These are phyloP conservation scores for Leucosporidium yakuticum DNA, from an alignment of 768 basidiomycete genomes.

Conservation along the genomic window DNA sequence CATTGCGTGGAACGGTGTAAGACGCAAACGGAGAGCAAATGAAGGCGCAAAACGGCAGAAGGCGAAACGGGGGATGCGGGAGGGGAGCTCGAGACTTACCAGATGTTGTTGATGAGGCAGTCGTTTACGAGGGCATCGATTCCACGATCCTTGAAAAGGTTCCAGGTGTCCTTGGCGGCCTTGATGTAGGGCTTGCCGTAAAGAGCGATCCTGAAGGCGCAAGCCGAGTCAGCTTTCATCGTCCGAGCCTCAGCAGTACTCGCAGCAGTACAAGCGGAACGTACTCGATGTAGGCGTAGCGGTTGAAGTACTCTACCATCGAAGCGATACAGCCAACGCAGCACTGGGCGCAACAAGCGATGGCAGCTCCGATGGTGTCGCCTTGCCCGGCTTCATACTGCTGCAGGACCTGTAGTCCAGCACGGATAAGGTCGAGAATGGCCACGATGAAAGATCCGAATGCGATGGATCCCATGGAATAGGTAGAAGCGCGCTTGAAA, in stretches of 20 bases:
- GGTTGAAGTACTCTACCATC: slow-evolving; percentile 37
- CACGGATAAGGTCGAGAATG: slow-evolving; percentile 37
- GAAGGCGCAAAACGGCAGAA: too few relatives aligned
- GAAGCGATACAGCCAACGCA: slow-evolving; percentile 32
- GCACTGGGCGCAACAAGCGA: slow-evolving; percentile 38
- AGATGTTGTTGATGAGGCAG: slow-evolving; percentile 37
- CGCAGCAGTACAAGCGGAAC: too few relatives aligned
- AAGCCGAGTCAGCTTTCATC: neutral
- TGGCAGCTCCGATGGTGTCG: slow-evolving; percentile 27
- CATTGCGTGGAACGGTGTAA: too few relatives aligned
- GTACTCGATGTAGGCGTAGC: slow-evolving; percentile 27
- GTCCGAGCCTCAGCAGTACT: too few relatives aligned
- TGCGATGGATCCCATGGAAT: slow-evolving; percentile 37
- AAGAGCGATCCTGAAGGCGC: slow-evolving; percentile 4
- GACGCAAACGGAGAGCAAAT: too few relatives aligned
- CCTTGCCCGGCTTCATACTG: slow-evolving; percentile 31
- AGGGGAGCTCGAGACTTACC: slow-evolving; percentile 12
- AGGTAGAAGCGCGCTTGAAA: slow-evolving; percentile 38
- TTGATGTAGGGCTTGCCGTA: slow-evolving; percentile 38
- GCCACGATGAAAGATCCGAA: slow-evolving; percentile 39
- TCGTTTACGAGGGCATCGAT: slow-evolving; percentile 39
- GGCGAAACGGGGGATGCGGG: too few relatives aligned
- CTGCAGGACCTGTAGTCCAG: slow-evolving; percentile 32
- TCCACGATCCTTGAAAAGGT: slow-evolving; percentile 37
- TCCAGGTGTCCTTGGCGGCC: slow-evolving; percentile 38